Percentiles rank a stretch among this genome's conserved stretches.
Conservation (phyloP, 495 filamentous ascomycete species). For the Penicillium macrosclerotiorum region DNA sequence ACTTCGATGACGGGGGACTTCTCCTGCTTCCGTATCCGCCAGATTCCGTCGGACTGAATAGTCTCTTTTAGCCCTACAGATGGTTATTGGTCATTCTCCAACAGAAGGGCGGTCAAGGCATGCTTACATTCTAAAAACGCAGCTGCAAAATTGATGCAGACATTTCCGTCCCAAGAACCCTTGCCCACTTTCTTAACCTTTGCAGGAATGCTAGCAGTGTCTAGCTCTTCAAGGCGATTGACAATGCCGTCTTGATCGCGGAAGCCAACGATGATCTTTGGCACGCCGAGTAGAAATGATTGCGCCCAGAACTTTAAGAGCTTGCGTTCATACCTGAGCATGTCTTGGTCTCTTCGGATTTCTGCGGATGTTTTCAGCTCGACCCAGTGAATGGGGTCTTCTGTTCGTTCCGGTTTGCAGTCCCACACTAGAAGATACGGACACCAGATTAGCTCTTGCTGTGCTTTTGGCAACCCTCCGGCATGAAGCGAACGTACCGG, state of each 20-base stretch:
- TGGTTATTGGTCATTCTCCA: neutral
- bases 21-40: constrained; percentile 68
- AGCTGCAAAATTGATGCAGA: constrained; percentile 84
- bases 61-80: constrained; percentile 61
- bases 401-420: constrained; percentile 62
- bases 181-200: constrained; percentile 63
- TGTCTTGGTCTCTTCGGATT: constrained; percentile 60
- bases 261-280: constrained; percentile 88
- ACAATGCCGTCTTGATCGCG: constrained; percentile 73
- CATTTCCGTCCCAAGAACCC: constrained; percentile 79
- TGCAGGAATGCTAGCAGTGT: constrained; percentile 72
- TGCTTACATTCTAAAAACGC: constrained; percentile 70
- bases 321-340: constrained; percentile 79
- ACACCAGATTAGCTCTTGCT: neutral
- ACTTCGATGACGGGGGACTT: constrained; percentile 63
- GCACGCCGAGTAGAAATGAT: constrained; percentile 89
- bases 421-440: constrained; percentile 67
- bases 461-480: neutral
- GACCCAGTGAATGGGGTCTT: constrained; percentile 79
- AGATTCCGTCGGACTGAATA: constrained; percentile 71
- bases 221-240: constrained; percentile 66
- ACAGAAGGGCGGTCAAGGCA: constrained; percentile 1
- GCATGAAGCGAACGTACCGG: constrained; percentile 49
- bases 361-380: constrained; percentile 90
- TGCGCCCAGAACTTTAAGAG: constrained; percentile 95